Conservation (phyloP, 805 yeast genomes). For the Candida sithepensis region DNA sequence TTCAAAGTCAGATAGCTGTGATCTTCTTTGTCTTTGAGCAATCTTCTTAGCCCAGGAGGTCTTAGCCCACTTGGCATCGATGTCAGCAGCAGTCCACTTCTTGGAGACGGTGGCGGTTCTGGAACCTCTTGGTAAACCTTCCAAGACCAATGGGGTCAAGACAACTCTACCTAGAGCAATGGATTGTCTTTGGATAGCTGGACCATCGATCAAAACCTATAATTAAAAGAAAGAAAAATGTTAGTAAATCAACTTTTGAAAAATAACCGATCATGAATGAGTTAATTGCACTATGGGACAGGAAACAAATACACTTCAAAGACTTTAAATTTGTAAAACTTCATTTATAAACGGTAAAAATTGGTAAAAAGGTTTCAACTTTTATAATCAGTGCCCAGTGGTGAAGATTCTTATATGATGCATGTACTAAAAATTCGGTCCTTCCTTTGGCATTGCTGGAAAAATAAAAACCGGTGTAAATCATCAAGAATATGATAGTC, state of each 20-base stretch:
- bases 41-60: constrained; percentile 98
- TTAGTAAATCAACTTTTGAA: too few species aligned
- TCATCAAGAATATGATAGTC: too few species aligned
- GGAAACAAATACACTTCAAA: neutral
- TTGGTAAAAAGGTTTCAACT: too few species aligned
- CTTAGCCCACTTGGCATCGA: constrained; percentile 86
- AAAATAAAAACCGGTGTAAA: too few species aligned
- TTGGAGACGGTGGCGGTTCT: constrained; percentile 80
- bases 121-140: constrained; percentile 90
- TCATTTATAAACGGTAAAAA: too few species aligned
- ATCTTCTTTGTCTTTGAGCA: constrained; percentile 91
- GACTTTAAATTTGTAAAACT: too few species aligned
- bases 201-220: constrained; percentile 94
- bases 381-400: too few species aligned
- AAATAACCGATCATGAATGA: too few species aligned
- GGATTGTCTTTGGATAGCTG: constrained; percentile 92
- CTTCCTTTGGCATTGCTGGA: too few species aligned
- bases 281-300: too few species aligned
- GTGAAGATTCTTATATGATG: too few species aligned
- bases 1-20: constrained; percentile 93
- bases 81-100: constrained; percentile 90
- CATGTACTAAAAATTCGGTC: too few species aligned
- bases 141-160: constrained; percentile 87
- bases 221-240: constrained; percentile 2
- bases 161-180: constrained; percentile 81